Conservation (phyloP, 179 eudicot genomes). For the Carnegiea gigantea region DNA sequence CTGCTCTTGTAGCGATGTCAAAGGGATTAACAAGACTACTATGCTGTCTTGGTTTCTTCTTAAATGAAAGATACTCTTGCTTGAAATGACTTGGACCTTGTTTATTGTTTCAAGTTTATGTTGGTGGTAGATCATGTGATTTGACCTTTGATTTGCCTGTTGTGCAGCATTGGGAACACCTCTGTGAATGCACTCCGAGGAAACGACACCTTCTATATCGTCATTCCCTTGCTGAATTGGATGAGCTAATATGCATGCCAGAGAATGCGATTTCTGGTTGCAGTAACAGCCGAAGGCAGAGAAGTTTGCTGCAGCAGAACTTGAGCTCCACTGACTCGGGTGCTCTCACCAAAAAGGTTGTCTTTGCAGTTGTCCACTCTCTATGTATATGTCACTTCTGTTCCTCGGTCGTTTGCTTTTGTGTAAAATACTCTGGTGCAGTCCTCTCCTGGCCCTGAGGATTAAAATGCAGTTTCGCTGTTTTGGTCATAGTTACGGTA, state of each 20-base stretch:
- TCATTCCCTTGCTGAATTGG: conserved; percentile 76
- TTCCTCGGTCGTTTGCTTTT: neutral
- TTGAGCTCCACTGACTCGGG: conserved; percentile 37
- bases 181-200: conserved; percentile 89
- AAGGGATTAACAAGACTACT: neutral
- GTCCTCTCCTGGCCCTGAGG: neutral
- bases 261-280: conserved; percentile 33
- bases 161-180: conserved; percentile 93
- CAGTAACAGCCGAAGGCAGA: conserved; percentile 34
- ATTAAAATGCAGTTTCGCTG: neutral
- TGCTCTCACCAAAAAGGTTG: conserved; percentile 80
- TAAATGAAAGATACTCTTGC: neutral
- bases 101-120: neutral
- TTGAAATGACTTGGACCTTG: neutral
- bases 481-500: neutral
- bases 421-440: neutral
- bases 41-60: neutral
- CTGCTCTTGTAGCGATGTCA: neutral
- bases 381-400: neutral
- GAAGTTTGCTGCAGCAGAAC: conserved; percentile 36
- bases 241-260: conserved; percentile 46
- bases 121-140: neutral
- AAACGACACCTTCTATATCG: conserved; percentile 76
- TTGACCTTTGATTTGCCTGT: conserved; percentile 15
- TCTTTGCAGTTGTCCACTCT: neutral